Evolutionary conservation across 495 filamentous ascomycete genomes (phyloP).

Genomic region (Aspergillus hancockii): DNA sequence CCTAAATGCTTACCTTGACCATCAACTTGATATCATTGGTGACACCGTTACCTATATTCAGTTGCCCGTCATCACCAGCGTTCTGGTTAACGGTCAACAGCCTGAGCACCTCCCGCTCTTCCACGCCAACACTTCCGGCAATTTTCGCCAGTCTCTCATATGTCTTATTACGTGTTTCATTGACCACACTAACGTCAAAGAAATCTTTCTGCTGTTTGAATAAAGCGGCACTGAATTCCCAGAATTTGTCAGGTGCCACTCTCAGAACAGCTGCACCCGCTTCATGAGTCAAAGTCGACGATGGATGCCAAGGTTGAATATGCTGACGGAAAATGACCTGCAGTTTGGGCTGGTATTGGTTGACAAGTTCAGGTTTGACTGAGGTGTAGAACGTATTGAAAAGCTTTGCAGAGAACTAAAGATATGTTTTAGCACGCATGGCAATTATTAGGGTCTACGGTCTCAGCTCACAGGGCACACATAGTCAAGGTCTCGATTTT

Average conservation of each 20-base stretch:
- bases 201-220: constrained; percentile 70
- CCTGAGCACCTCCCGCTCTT: constrained; percentile 62
- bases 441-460: constrained; percentile 2
- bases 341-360: constrained; percentile 59
- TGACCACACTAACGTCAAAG: constrained; percentile 80
- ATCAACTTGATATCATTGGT: constrained; percentile 84
- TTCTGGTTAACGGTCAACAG: constrained; percentile 65
- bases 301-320: constrained; percentile 95
- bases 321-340: constrained; percentile 85
- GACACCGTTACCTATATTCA: constrained; percentile 74
- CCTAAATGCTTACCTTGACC: constrained; percentile 60
- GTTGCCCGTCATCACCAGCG: constrained; percentile 57
- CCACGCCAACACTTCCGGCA: constrained; percentile 64
- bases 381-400: constrained; percentile 68
- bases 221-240: constrained; percentile 70
- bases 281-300: constrained; percentile 84
- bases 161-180: constrained; percentile 81
- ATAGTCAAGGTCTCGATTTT: constrained; percentile 69
- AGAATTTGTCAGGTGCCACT: constrained; percentile 69
- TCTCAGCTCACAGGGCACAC: constrained; percentile 66
- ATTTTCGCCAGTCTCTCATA: constrained; percentile 75
- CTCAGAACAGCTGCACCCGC: constrained; percentile 76
- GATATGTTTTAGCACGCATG: constrained; percentile 18
- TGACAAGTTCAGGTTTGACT: constrained; percentile 55
- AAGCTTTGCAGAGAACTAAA: constrained; percentile 62